Conservation (phyloP, 1,139 yeast genomes). For the Yamadazyma mexicana region DNA sequence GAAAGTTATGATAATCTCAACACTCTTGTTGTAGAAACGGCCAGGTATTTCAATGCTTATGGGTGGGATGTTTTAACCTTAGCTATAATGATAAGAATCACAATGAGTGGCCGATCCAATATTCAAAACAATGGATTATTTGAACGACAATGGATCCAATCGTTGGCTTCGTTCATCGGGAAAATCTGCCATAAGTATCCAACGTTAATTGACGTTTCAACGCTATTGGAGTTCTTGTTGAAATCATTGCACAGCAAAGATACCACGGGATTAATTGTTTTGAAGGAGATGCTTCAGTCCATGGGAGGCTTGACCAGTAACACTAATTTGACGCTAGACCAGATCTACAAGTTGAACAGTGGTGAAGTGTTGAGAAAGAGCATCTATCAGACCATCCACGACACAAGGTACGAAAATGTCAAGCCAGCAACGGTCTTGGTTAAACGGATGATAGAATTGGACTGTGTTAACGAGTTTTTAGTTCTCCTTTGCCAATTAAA, state of each 20-base stretch:
- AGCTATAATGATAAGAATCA: conserved; percentile 70
- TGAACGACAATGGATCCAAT: conserved; percentile 84
- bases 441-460: conserved; percentile 43
- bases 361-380: conserved; percentile 57
- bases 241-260: conserved; percentile 67
- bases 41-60: conserved; percentile 71
- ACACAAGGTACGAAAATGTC: conserved; percentile 44
- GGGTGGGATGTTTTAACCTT: conserved; percentile 87
- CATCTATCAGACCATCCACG: conserved; percentile 67
- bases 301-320: conserved; percentile 84
- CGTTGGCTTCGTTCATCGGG: conserved; percentile 67
- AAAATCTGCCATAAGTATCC: conserved; percentile 57
- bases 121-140: conserved; percentile 79
- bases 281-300: conserved; percentile 65
- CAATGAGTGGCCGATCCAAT: conserved; percentile 62
- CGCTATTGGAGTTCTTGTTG: conserved; percentile 59
- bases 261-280: conserved; percentile 62
- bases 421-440: conserved; percentile 58
- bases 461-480: conserved; percentile 61
- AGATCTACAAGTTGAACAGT: conserved; percentile 67
- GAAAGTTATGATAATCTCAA: conserved; percentile 92
- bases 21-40: conserved; percentile 75
- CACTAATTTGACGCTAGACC: conserved; percentile 63
- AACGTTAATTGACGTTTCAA: conserved; percentile 48
- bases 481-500: conserved; percentile 59